These are phyloP conservation scores for Venustampulla echinocandica DNA, from an alignment of 495 filamentous ascomycete genomes.

Conservation along the genomic window DNA sequence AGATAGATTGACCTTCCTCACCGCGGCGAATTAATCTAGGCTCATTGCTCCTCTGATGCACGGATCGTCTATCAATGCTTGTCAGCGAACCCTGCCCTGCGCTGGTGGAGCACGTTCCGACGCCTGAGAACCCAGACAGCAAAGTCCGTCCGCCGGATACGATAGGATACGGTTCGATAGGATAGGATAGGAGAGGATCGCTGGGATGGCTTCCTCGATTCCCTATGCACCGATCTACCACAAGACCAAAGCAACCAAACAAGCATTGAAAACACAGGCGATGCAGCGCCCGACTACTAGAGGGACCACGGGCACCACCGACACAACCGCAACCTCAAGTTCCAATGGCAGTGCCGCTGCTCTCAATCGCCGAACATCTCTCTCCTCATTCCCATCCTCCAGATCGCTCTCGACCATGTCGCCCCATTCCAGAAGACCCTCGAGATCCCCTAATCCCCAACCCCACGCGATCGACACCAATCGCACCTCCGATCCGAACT, in stretches of 20 bases:
- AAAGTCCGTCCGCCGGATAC: too few species aligned
- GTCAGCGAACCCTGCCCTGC: not conserved
- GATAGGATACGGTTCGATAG: too few species aligned
- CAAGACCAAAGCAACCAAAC: slow-evolving; percentile 6
- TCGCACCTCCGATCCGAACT: slow-evolving; percentile 44
- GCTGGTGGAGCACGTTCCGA: not conserved
- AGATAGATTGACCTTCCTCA: too few species aligned
- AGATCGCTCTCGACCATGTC: slow-evolving; percentile 46
- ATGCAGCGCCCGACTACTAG: slow-evolving; percentile 17
- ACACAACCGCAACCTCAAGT: slow-evolving; percentile 23
- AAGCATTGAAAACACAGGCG: slow-evolving; percentile 7
- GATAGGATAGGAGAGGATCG: too few species aligned
- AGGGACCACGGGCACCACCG: slow-evolving; percentile 10
- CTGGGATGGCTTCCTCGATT: not conserved
- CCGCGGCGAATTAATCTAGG: too few species aligned
- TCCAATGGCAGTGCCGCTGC: slow-evolving; percentile 20
- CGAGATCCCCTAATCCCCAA: slow-evolving; percentile 46
- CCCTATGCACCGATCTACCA: slow-evolving; percentile 4
- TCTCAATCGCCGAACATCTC: slow-evolving; percentile 38
- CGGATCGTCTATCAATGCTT: slow-evolving; percentile 23
- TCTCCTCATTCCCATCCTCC: slow-evolving; percentile 52
- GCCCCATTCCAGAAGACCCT: slow-evolving; percentile 33
- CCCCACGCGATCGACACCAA: slow-evolving; percentile 38
- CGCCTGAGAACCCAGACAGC: too few species aligned
- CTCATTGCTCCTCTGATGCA: slow-evolving; percentile 17